Base-by-base conservation (phyloP, 352 stramenopile species). In the Phytopythium chamaehyphon region DNA sequence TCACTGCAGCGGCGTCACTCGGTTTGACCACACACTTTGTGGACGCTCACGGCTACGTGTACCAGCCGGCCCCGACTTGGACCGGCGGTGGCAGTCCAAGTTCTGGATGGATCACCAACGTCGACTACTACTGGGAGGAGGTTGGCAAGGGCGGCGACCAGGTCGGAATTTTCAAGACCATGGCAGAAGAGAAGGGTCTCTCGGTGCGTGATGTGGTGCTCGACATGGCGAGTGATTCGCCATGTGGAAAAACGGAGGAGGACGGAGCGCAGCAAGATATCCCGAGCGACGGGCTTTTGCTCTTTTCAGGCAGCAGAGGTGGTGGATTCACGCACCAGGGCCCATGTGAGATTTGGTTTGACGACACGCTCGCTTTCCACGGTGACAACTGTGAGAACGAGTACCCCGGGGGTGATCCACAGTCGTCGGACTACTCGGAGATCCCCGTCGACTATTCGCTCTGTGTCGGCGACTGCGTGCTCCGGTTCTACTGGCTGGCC, bases 401-500 rank as follows among this genome's bases (percentile, higher is more conserved):
- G 16, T 79, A 49, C 21, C 54, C 55, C 0, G 57, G 65, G n/a
- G 64, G 61, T 15, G 37, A 45, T 16, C 12, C 54, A 19, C 48
- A 47, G 15, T 55, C 59, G 3, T 43, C 46, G 12, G 47, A 57
- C 18, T 64, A 55, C 52, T 71, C 66, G 0, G 51, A 64, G 4
- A 55, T 72, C 51, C 54, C 61, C 0, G 52, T 82, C 0, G 71
- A 82, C 37, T 79, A 60, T 19, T 68, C 68, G 22, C 59, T 61
- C 6, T 82, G 71, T 54, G 55, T 59, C 11, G 57, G 51, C 12
- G 50, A 59, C 19, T 82, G 65, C 64, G 63, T 58, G 33, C 44
- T 82, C 19, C 53, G 62, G 0, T 76, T 77, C 49, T 82, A 74
- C 62, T 82, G 71, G 71, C 51, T 82, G 18, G 66, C 11, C 1